A percentile compares a stretch with the other conserved stretches of the same genome.
These are phyloP conservation scores for Nakazawaea sp. DNA, from an alignment of 805 yeast species.

Conservation along the genomic window DNA sequence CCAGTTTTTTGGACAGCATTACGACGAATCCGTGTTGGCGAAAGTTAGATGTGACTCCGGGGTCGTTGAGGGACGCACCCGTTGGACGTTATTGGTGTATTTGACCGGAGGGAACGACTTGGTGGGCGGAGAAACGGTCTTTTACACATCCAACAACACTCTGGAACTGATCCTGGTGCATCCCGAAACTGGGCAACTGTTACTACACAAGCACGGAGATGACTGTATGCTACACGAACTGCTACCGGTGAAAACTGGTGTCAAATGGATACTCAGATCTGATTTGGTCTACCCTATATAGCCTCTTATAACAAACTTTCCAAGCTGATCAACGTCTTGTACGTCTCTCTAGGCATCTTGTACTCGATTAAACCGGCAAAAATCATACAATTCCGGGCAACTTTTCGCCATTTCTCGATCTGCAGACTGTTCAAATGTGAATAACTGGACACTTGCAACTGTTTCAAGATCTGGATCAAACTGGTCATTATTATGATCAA, in stretches of 20 bases:
- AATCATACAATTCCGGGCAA: conserved; percentile 85
- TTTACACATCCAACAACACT: conserved; percentile 27
- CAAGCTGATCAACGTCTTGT: conserved; percentile 58
- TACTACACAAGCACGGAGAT: conserved; percentile 60
- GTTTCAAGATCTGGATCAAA: conserved; percentile 50
- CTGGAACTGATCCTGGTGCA: conserved; percentile 26
- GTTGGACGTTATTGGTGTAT: conserved; percentile 55
- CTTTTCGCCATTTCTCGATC: conserved; percentile 43
- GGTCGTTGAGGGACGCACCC: conserved; percentile 32
- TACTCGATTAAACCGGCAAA: conserved; percentile 94
- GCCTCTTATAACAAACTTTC: conserved; percentile 36
- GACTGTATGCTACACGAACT: conserved; percentile 59
- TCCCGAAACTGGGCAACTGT: conserved; percentile 49
- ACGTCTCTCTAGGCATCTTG: conserved; percentile 84
- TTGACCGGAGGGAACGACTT: conserved; percentile 51
- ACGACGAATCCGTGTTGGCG: conserved; percentile 47
- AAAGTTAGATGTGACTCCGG: conserved; percentile 14
- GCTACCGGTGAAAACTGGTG: conserved; percentile 41
- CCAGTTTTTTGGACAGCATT: conserved; percentile 54
- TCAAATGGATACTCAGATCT: conserved; percentile 54
- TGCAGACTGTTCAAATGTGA: conserved; percentile 42
- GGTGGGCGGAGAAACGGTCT: conserved; percentile 54
- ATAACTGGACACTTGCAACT: conserved; percentile 30
- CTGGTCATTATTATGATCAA: conserved; percentile 78
- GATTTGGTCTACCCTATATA: conserved; percentile 5